Evolutionary conservation across 495 filamentous ascomycete species (phyloP), one percentile per base, ranked within the genome.

Genomic region (Viridothelium virens): DNA sequence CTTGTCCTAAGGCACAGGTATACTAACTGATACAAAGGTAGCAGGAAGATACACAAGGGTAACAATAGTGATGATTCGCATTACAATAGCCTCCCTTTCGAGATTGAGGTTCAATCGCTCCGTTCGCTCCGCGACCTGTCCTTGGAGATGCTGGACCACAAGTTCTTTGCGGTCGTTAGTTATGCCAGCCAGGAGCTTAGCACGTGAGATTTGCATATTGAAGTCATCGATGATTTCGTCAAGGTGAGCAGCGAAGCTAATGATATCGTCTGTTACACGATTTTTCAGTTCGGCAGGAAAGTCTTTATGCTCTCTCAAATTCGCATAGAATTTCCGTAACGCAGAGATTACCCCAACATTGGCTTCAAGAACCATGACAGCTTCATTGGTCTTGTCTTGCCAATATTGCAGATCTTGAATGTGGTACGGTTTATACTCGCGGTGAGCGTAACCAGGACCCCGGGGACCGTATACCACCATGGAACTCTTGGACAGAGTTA

Each of bases 11-110:
- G 62, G 37, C 16, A 10, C 0, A 16, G 4, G 18, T 44, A 56
- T 46, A 64, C 72, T 72, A 70, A 78, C 76, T 33, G 79, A 81
- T 4, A 80, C 78, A 65, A 80, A 79, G 5, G 79, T 79, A 38
- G 75, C 74, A 0, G 79, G 79, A 7, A 81, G 74, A 63, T 76
- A 81, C 1, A 81, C 48, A 2, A 81, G 69, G 0, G 77, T 80
- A 2, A 78, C 76, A 11, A 79, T 64, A 2, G 77, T 78, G 66
- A 81, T 75, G 48, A 80, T 78, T 9, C 76, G 67, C 69, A 81
- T 74, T 7, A 71, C 71, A 50, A 79, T 71, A 2, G 79, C 70
- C 44, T 81, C 79, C 59, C 71, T 53, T 53, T 53, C 47, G 7
- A 53, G n/a, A 53, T 53, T 11, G 9, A 53, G n/a, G 18, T 53